Base-by-base conservation (phyloP, 352 stramenopile genomes). In the Globisporangium parvum region DNA sequence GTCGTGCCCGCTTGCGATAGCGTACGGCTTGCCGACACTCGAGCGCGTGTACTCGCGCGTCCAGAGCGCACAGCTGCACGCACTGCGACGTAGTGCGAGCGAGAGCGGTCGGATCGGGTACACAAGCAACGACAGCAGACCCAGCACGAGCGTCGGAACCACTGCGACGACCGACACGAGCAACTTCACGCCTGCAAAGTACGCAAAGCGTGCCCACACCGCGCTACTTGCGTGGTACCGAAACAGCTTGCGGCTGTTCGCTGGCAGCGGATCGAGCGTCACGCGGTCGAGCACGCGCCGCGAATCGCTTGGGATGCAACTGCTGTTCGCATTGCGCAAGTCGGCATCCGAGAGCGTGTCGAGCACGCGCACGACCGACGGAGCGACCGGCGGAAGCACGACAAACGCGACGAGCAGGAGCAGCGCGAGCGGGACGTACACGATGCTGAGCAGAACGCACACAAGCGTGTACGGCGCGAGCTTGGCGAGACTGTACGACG, bases 311-410 rank as follows among this genome's bases (percentile, higher is more conserved):
- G 63, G 48, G 14, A 77, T 74, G 49, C 64, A 71, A 48, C 70
- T 88, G 63, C 72, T 80, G 71, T 94, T 92, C 12, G 81, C 84
- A 24, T 77, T 77, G 49, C 75, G 80, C 24, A 94, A 57, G 40
- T 94, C 84, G 63, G 87, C 69, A 45, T 94, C 84, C 6, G 84
- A 87, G 42, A 91, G 55, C 15, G 78, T 60, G 44, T 94, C 84
- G 31, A 92, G 63, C 18, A 65, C 31, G 33, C 75, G 65, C 31
- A 91, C 73, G 41, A 89, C 76, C 14, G 75, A 50, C 15, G 62
- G 61, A 41, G 79, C 71, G 26, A 75, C 55, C 11, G 78, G 78
- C 1, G 82, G 77, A 10, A 91, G 14, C 26, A 90, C 31, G 41
- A 94, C 41, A 45, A 92, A 82, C 14, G 56, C 58, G 8, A 92